phyloP scores from a whole-genome alignment of 805 yeast species.

The Novakomyces olei region DNA sequence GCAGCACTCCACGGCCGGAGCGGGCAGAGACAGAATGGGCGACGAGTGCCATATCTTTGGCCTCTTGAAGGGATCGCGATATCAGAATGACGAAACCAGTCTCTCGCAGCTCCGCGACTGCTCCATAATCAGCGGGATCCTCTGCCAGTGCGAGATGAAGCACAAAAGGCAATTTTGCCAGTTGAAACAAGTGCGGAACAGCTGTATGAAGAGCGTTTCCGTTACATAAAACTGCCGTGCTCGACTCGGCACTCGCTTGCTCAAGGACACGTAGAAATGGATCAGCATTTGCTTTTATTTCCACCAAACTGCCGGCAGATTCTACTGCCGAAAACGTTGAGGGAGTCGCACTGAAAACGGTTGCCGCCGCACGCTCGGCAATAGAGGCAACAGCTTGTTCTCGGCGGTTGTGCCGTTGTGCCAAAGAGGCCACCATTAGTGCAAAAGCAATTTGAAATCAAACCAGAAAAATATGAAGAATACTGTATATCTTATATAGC shows the following conservation, averaged over 20 bases:
- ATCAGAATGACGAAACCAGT: conserved; percentile 40
- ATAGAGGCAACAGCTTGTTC: too few relatives aligned
- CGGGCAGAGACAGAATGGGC: conserved; percentile 35
- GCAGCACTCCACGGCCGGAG: conserved; percentile 38
- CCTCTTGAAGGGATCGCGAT: conserved; percentile 33
- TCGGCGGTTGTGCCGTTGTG: too few relatives aligned
- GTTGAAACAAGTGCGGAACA: conserved; percentile 32
- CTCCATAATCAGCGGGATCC: conserved; percentile 22
- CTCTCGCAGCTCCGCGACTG: conserved; percentile 51
- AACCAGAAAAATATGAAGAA: too few relatives aligned
- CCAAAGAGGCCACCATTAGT: too few relatives aligned
- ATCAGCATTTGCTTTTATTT: conserved; percentile 25
- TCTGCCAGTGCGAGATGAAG: conserved; percentile 26
- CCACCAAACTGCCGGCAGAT: too few relatives aligned
- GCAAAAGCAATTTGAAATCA: too few relatives aligned
- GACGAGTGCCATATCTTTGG: conserved; percentile 30
- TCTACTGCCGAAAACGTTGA: too few relatives aligned
- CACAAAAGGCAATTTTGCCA: conserved; percentile 25
- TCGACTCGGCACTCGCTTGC: conserved; percentile 12
- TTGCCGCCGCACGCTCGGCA: too few relatives aligned
- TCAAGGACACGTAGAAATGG: conserved; percentile 27
- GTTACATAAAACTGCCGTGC: conserved; percentile 29
- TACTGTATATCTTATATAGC: too few relatives aligned
- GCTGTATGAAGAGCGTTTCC: conserved; percentile 33
- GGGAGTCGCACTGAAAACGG: too few relatives aligned